Evolutionary conservation across 2,329 filamentous ascomycete species (phyloP), one percentile per base, ranked within the genome.

Genomic region (Pseudogymnoascus sp.): DNA sequence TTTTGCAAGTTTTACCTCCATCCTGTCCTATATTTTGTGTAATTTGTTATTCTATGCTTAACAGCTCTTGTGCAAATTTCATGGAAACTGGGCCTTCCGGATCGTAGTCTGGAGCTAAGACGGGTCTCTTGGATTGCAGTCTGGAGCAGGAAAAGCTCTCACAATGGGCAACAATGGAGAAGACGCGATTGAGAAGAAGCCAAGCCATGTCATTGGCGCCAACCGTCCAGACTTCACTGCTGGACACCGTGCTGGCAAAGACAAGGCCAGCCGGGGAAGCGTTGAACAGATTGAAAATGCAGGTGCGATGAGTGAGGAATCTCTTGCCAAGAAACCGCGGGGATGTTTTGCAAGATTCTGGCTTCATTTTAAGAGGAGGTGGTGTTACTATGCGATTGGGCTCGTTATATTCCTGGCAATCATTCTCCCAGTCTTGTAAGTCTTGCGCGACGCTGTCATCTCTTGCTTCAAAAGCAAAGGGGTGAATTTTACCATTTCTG

Each of bases 281-380:
- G 27, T 55, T 33, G 27, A 55, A 4, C 45, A 55, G 45, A 55
- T 55, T 55, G 45, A 55, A 12, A 55, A 55, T 55, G 45, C 45
- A 6, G 27, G 27, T 6, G 27, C 33, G 12, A 18, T 18, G 27
- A 9, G 29, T 18, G 45, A 33, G 45, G 27, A 18, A 4, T 31
- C 27, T 55, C n/a, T 10, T 18, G 27, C 27, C 31, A 27, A n/a
- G 27, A 55, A 55, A 27, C 31, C 31, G 31, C 13, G 45, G n/a
- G 45, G 45, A 55, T 55, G n/a, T 12, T 55, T 31, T 15, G 27
- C 27, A 61, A 71, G 67, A 29, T 48, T 74, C 1, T 66, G 69
- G 27, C 69, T 69, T 13, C 75, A 77, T 64, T 75, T 70, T 68
- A 71, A 68, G 27, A 70, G 74, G 13, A 76, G 73, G 67, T 76